Evolutionary conservation across 148 eudicot species (phyloP), one percentile per base, ranked within the genome.

Genomic region (Pouteria glomerata): DNA sequence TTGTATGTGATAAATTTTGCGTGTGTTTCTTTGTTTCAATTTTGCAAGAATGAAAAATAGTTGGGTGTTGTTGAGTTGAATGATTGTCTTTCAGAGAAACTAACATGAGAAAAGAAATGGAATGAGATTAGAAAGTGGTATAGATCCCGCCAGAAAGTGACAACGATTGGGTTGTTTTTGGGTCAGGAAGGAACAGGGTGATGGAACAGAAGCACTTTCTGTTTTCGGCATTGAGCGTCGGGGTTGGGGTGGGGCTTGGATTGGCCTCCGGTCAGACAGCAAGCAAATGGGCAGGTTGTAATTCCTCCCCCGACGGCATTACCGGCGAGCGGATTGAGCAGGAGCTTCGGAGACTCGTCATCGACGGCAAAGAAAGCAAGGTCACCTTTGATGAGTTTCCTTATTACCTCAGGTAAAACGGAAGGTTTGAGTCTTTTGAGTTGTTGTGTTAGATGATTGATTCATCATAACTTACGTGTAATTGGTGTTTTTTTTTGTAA

Each of bases 221-320:
- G 51, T 71, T 92, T 69, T 92, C 97, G 44, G 97, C 96, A 77
- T 88, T 92, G 83, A 79, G 97, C 68, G 92, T 92, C 2, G 96
- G 97, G 10, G 87, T 91, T 1, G 96, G 96, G 2, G 96, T 90
- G 1, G 97, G 97, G 27, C 86, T 92, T 30, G 93, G 93, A 0
- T 65, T 88, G 77, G 96, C 84, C 11, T 85, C 96, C 0, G 83
- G 92, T 1, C 88, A 85, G 72, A 70, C 84, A 18, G 87, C 85
- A 13, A 86, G 85, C 48, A 86, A 79, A 86, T 92, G 93, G 96
- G 81, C 81, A 24, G 85, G 85, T 12, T 79, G 74, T 27, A 61
- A 39, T 72, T 73, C 81, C 23, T 62, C 70, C 19, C 72, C 71
- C 74, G 90, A 82, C 41, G 82, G 81, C 51, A 70, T 85, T 31